Evolutionary conservation across 306 rosid species (phyloP).

Genomic region (Sicyos baderoa): DNA sequence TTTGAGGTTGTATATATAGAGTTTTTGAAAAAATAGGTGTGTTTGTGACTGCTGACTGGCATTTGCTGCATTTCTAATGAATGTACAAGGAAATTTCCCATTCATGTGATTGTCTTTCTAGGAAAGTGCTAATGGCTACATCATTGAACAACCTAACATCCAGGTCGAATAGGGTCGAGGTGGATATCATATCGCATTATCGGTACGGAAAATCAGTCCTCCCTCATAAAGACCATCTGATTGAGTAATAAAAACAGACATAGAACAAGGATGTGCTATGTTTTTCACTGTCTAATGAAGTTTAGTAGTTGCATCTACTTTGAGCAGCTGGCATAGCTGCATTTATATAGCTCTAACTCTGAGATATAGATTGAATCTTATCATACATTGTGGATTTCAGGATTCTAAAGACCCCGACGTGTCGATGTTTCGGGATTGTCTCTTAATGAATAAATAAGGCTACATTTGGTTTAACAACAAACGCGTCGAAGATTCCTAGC

Average conservation of each 20-base stretch:
- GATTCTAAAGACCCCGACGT: neutral
- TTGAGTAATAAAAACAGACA: constrained; percentile 6
- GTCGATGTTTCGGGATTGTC: neutral
- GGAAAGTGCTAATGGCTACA: constrained; percentile 4
- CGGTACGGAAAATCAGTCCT: neutral
- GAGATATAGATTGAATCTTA: constrained; percentile 11
- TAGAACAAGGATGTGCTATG: constrained; percentile 13
- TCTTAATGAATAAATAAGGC: neutral
- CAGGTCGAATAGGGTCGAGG: neutral
- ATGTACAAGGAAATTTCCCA: neutral
- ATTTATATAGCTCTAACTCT: neutral
- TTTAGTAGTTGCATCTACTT: constrained; percentile 16
- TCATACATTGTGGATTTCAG: neutral
- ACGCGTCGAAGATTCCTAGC: neutral
- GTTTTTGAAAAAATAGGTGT: neutral
- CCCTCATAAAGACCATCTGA: neutral
- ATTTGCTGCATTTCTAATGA: neutral
- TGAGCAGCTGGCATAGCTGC: constrained; percentile 16
- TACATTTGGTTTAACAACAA: neutral
- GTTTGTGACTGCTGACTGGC: neutral
- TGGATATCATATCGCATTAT: neutral
- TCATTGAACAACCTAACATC: constrained; percentile 2
- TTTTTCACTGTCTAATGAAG: constrained; percentile 12
- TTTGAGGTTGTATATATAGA: neutral
- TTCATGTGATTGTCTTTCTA: constrained; percentile 6